phyloP scores from a whole-genome alignment of 768 basidiomycete genomes.

The Podaxis pistillaris region DNA sequence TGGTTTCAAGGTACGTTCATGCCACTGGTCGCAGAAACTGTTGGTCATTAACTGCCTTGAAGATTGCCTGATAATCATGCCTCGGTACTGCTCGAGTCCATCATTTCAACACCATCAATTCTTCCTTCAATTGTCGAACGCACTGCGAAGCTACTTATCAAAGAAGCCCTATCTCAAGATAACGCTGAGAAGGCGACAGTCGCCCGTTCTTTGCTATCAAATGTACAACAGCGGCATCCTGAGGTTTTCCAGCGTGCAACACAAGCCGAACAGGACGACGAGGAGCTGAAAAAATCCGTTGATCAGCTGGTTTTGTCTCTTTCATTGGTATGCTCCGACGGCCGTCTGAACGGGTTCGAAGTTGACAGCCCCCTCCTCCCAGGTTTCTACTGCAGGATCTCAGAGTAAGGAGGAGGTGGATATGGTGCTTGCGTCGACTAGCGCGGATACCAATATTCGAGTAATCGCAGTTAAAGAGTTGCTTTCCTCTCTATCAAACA shows the following conservation, averaged over 20 bases:
- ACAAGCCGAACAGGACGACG: slow-evolving; percentile 33
- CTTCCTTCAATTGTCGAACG: slow-evolving; percentile 33
- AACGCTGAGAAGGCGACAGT: slow-evolving; percentile 17
- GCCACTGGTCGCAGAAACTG: background rate
- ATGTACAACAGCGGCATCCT: slow-evolving; percentile 67
- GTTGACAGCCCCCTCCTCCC: background rate
- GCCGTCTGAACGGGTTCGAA: background rate
- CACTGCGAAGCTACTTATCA: slow-evolving; percentile 28
- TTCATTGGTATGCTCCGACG: slow-evolving; percentile 42
- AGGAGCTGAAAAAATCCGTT: slow-evolving; percentile 38
- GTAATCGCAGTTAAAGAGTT: slow-evolving; percentile 57
- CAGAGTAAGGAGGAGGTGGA: slow-evolving; percentile 27
- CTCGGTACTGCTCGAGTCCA: slow-evolving; percentile 33
- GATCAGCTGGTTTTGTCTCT: slow-evolving; percentile 60
- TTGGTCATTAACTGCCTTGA: background rate
- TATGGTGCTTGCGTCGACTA: slow-evolving; percentile 55
- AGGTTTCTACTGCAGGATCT: slow-evolving; percentile 6
- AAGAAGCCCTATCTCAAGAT: slow-evolving; percentile 25
- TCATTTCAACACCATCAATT: slow-evolving; percentile 33
- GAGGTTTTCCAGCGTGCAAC: slow-evolving; percentile 42
- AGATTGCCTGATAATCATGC: slow-evolving; percentile 34
- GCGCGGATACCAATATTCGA: slow-evolving; percentile 61
- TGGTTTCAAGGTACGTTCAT: slow-evolving; percentile 33
- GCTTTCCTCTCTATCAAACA: slow-evolving; percentile 33
- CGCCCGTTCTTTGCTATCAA: slow-evolving; percentile 46